phyloP scores from a whole-genome alignment of 768 basidiomycete species.

The Tylopilus rubrobrunneus region DNA sequence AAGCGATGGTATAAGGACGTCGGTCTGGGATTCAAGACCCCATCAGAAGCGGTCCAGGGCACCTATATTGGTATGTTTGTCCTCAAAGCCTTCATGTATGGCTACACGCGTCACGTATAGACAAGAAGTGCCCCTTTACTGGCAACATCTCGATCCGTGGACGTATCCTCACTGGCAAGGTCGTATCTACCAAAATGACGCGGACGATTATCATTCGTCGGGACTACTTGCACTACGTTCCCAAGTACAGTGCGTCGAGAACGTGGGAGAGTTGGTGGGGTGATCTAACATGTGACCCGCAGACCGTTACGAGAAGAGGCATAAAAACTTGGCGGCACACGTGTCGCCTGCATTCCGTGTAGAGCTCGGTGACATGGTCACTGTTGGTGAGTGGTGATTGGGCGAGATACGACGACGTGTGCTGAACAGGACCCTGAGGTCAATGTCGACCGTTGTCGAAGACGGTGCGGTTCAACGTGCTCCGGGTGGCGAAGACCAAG shows the following conservation, averaged over 20 bases:
- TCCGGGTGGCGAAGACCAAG: slow-evolving; percentile 94
- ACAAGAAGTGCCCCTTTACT: slow-evolving; percentile 99
- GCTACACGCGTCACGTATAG: slow-evolving; percentile 36
- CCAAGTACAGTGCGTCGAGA: slow-evolving; percentile 86
- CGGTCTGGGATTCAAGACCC: slow-evolving; percentile 95
- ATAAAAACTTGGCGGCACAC: slow-evolving; percentile 98
- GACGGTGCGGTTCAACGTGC: slow-evolving; percentile 98
- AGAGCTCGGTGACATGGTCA: slow-evolving; percentile 89
- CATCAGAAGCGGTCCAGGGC: slow-evolving; percentile 90
- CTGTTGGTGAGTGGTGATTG: slow-evolving; percentile 69
- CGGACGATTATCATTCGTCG: slow-evolving; percentile 96
- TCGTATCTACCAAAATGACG: slow-evolving; percentile 99
- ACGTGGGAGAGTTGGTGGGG: not conserved
- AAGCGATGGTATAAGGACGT: slow-evolving; percentile 99
- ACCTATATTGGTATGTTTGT: slow-evolving; percentile 84
- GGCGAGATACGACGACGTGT: not conserved
- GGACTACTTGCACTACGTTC: slow-evolving; percentile 94
- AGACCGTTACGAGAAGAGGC: slow-evolving; percentile 98
- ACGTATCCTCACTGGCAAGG: slow-evolving; percentile 96
- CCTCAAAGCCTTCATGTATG: not conserved
- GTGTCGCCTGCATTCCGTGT: slow-evolving; percentile 99
- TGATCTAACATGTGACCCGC: slow-evolving; percentile 8
- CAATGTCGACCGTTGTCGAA: slow-evolving; percentile 99
- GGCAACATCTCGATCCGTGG: slow-evolving; percentile 97
- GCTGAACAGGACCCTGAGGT: slow-evolving; percentile 41